Evolutionary conservation across 768 basidiomycete species (phyloP), one percentile per base, ranked within the genome.

Genomic region (Daedaleopsis nitida): DNA sequence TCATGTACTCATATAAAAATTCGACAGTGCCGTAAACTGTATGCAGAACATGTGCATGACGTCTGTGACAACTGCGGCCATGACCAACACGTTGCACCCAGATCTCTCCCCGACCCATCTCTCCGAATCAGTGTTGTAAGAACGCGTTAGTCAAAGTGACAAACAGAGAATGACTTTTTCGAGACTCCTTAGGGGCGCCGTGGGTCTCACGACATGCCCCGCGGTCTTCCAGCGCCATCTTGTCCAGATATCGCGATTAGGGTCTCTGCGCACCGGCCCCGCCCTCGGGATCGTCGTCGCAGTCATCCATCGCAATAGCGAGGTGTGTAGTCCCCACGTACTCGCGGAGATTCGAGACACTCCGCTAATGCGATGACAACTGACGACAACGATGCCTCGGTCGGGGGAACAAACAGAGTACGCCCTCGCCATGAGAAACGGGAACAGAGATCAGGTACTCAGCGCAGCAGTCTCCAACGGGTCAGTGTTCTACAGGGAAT

Each of bases 251-350:
- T 39, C 52, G 17, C 13, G 10, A 17, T 23, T 21, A 21, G 24
- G 56, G 50, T 50, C 32, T 52, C 63, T 66, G 60, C 59, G 34
- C 47, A 47, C 45, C 62, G 27, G 34, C 49, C 58, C 59, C 58
- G 35, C 52, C 60, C 19, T 53, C 47, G 74, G 78, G 76, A 83
- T 79, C 84, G 76, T 76, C 80, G 79, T 81, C 83, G 86, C 84
- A 87, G 86, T 87, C 85, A 86, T 87, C 86, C 85, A 87, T 87
- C 86, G 86, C 86, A 87, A 81, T 84, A 86, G 77, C 76, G 77
- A 77, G 57, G 71, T 62, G 62, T 49, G 61, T 53, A 52, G 60
- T 52, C 67, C 63, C 64, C 68, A 65, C 74, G 60, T 61, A 58
- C 57, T 69, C 71, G 69, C 68, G 67, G 50, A 59, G 68, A 61